Evolutionary conservation across 2,329 filamentous ascomycete species (phyloP), one percentile per base, ranked within the genome.

Genomic region (Cytospora paraplurivora): DNA sequence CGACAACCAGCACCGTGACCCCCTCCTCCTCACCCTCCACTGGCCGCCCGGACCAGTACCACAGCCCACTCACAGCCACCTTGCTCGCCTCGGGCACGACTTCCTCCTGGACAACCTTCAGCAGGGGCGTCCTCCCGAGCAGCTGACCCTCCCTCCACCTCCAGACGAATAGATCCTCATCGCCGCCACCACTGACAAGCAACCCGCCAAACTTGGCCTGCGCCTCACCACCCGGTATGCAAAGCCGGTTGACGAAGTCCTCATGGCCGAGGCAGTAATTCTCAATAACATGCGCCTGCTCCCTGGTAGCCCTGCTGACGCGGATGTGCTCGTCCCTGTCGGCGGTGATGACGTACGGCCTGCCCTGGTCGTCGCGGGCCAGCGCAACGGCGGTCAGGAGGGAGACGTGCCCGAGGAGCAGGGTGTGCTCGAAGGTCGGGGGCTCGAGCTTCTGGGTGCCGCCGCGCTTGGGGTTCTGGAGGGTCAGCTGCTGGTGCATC

Each of bases 351-450:
- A 87, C 83, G 68, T 85, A 85, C 34, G 68, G 67, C 17, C 74
- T 75, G 32, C 69, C 74, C 65, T 69, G 77, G 67, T 68, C 80
- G 73, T 71, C 80, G 72, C n/a, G 77, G 7, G 81, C 82, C 50
- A 86, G 80, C 2, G 81, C 76, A 58, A 97, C 74, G 71, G 92
- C 88, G 1, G 93, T 97, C 56, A 99, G 85, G 86, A 98, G 91
- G 0, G 94, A 97, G 15, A 99, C 95, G 76, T 99, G 95, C 13
- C 95, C 95, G 0, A 99, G 85, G 8, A 97, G 80, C 0, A 97
- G 81, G 44, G 88, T 85, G 69, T 92, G 86, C 69, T 92, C 88
- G 72, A 96, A 96, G 33, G 79, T 70, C 13, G 81, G 76, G 44
- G 72, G 74, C 34, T 78, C 76, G 53, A 65, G 50, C 70, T 34